Conservation (phyloP, 352 stramenopile genomes). For the Phytophthora citrophthora region DNA sequence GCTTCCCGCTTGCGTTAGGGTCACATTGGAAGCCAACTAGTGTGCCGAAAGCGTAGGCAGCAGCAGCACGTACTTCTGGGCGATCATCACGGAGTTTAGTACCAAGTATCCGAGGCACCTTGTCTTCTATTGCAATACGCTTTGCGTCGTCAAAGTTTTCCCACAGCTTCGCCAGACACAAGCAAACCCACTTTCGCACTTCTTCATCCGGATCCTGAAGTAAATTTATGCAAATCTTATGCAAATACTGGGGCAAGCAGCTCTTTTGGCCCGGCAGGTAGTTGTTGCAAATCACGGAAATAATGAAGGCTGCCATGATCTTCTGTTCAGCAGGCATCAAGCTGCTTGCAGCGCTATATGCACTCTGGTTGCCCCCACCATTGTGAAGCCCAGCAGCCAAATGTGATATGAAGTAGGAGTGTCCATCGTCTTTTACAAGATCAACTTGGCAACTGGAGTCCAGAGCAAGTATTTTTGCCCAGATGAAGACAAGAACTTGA, state of each 20-base stretch:
- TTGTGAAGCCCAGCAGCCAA: conserved; percentile 78
- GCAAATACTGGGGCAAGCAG: conserved; percentile 92
- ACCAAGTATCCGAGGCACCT: conserved; percentile 87
- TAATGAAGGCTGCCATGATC: conserved; percentile 95
- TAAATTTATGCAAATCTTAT: conserved; percentile 78
- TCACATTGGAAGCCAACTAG: conserved; percentile 90
- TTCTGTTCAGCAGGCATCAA: conserved; percentile 92
- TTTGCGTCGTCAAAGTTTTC: conserved; percentile 93
- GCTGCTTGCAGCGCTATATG: conserved; percentile 30
- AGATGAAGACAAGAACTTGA: conserved; percentile 94
- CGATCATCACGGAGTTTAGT: conserved; percentile 84
- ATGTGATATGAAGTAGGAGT: conserved; percentile 97
- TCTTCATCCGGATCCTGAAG: conserved; percentile 69
- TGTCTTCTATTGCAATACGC: conserved; percentile 81
- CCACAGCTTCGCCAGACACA: conserved; percentile 96
- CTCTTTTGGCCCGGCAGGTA: conserved; percentile 93
- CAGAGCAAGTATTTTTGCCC: conserved; percentile 95
- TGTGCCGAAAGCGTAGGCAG: conserved; percentile 93
- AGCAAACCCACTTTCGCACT: conserved; percentile 85
- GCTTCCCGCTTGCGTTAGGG: conserved; percentile 51
- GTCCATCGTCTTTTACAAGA: conserved; percentile 96
- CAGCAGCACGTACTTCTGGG: conserved; percentile 92
- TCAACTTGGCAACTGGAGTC: conserved; percentile 96
- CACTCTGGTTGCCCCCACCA: conserved; percentile 29
- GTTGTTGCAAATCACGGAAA: conserved; percentile 94